Evolutionary conservation across 164 flowering plant genomes (phyloP).

Genomic region (Magnolia officinalis): DNA sequence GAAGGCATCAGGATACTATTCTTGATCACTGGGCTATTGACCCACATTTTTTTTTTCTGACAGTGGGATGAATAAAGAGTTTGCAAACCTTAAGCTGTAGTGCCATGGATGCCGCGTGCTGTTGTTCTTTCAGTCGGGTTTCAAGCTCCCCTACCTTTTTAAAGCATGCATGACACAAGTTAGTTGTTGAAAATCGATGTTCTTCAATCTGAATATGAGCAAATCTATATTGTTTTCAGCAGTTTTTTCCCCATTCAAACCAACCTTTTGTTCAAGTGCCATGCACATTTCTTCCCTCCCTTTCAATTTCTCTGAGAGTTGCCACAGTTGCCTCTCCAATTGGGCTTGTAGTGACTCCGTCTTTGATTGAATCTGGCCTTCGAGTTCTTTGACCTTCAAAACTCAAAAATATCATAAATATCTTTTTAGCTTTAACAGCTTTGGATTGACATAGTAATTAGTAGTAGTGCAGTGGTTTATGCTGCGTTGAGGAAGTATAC

Average conservation of each 20-base stretch:
- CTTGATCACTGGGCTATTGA: no score
- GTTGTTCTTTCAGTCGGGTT: slow-evolving; percentile 24
- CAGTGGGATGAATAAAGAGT: no score
- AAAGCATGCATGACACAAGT: not conserved
- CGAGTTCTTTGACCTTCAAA: slow-evolving; percentile 58
- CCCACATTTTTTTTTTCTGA: no score
- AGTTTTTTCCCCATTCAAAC: not conserved
- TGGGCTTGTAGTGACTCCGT: slow-evolving; percentile 36
- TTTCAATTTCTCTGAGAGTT: slow-evolving; percentile 56
- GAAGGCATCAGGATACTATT: no score
- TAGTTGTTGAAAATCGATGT: not conserved
- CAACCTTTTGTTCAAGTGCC: slow-evolving; percentile 59
- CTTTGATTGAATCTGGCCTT: slow-evolving; percentile 48
- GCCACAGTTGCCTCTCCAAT: slow-evolving; percentile 52
- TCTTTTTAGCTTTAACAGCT: not conserved
- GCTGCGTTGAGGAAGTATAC: not conserved
- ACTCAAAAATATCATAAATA: not conserved
- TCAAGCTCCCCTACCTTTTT: slow-evolving; percentile 35
- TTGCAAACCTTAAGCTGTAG: slow-evolving; percentile 64
- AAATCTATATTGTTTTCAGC: not conserved
- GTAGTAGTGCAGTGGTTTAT: not conserved
- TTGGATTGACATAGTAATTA: no score
- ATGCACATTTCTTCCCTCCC: slow-evolving; percentile 58
- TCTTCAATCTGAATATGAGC: not conserved
- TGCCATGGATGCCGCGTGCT: slow-evolving; percentile 12